These are phyloP conservation scores for Saccharomycopsis sp. DNA, from an alignment of 805 yeast species.

Conservation along the genomic window DNA sequence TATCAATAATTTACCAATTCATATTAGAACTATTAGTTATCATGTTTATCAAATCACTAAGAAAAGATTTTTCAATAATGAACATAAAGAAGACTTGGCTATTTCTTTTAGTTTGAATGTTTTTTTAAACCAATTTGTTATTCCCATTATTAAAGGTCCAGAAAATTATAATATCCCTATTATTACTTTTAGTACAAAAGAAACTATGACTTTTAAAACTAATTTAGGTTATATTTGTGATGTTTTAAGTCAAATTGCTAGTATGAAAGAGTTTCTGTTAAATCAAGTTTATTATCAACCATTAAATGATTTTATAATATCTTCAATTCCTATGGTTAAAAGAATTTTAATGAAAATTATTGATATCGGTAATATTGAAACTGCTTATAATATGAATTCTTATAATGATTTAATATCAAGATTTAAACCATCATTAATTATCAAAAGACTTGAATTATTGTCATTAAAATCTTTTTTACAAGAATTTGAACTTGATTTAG, in stretches of 20 bases:
- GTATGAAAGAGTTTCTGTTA: constrained; percentile 53
- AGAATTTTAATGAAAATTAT: constrained; percentile 38
- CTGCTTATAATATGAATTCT: constrained; percentile 47
- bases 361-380: constrained; percentile 46
- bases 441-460: constrained; percentile 36
- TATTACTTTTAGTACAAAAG: constrained; percentile 21
- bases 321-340: constrained; percentile 39
- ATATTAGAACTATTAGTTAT: constrained; percentile 43
- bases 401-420: constrained; percentile 57
- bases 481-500: constrained; percentile 32
- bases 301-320: constrained; percentile 57
- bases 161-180: constrained; percentile 44
- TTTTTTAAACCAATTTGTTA: constrained; percentile 41
- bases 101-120: constrained; percentile 60
- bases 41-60: constrained; percentile 32
- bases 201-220: constrained; percentile 21
- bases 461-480: constrained; percentile 32
- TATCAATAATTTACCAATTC: constrained; percentile 41
- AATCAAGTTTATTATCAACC: constrained; percentile 67
- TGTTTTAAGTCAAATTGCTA: constrained; percentile 53
- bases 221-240: constrained; percentile 50
- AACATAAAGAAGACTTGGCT: constrained; percentile 40
- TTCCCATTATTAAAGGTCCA: constrained; percentile 39
- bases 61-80: constrained; percentile 36
- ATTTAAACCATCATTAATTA: constrained; percentile 32